Evolutionary conservation across 805 yeast species (phyloP).

Genomic region (Saccharomycopsis capsularis): DNA sequence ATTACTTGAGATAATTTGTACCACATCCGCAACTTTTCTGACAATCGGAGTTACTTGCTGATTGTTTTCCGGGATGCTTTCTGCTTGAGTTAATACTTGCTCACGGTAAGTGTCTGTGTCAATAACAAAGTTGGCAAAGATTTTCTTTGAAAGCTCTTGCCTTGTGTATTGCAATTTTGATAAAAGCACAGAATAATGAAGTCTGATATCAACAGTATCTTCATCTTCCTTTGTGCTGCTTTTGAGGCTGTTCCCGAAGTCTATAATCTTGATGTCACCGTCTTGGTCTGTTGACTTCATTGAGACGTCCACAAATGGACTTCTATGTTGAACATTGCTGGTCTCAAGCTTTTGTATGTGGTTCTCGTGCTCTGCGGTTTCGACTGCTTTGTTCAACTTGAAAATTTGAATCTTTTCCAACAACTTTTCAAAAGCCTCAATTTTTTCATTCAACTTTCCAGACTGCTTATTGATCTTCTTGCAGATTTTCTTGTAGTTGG

Average conservation of each 20-base stretch:
- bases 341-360: too few species aligned
- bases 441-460: conserved; percentile 24
- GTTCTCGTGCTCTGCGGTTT: background rate
- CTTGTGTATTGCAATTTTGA: conserved; percentile 39
- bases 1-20: background rate
- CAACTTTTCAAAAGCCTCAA: conserved; percentile 24
- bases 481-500: conserved; percentile 19
- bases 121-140: conserved; percentile 28
- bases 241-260: background rate
- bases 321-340: conserved; percentile 1
- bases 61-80: background rate
- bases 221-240: background rate
- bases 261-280: background rate
- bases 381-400: conserved; percentile 1
- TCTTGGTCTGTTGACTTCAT: background rate
- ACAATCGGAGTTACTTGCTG: background rate
- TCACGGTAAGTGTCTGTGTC: too few species aligned
- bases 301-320: conserved; percentile 20
- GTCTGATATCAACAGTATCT: background rate
- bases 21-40: background rate
- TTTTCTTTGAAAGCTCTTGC: conserved; percentile 30
- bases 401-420: conserved; percentile 5
- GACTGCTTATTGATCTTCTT: conserved; percentile 25
- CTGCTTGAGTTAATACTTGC: too few species aligned
- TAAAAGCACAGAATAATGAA: conserved; percentile 27